Evolutionary conservation across 2,329 filamentous ascomycete genomes (phyloP), one percentile per base, ranked within the genome.

Genomic region (Emergomyces africanus): DNA sequence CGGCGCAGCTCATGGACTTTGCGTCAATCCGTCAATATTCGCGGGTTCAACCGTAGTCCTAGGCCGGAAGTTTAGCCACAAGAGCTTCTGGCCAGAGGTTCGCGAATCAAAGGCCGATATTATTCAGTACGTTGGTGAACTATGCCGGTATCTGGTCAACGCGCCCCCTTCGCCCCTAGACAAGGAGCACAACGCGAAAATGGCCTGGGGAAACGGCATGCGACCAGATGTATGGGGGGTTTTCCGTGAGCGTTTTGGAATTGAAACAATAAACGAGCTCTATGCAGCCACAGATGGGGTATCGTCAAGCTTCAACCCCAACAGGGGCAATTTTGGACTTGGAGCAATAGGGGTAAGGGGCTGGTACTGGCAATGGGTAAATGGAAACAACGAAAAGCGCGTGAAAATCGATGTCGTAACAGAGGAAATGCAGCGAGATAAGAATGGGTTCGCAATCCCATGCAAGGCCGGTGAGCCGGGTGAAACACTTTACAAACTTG

Each of bases 121-220:
- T 1, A 73, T 78, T 23, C 61, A 78, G 4, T 78, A 74, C 57
- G 55, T 80, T 23, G 78, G 78, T 30, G 78, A 80, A 64, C 65
- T 79, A 5, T 78, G 75, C 60, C 70, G 78, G 9, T 80, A 80
- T 60, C 70, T 80, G 1, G 67, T 80, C 8, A 71, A 73, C 23
- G 71, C 74, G 0, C 74, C 76, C 0, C 72, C 75, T 0, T 73
- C 74, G 0, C 74, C 74, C 0, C 76, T 76, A 25, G 78, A 80
- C 61, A 67, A 67, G 15, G 66, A 71, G 20, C 78, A 80, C 64
- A 67, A 70, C 4, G 75, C 75, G 60, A 75, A 74, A 30, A 71
- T 76, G 1, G 77, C 74, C 2, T 65, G 66, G n/a, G 78, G 78
- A 18, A 75, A 75, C 55, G 73, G 73, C n/a, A 72, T 75, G 70